These are phyloP conservation scores for Trypanosoma vivax DNA, from an alignment of 208 protist species.

Conservation along the genomic window DNA sequence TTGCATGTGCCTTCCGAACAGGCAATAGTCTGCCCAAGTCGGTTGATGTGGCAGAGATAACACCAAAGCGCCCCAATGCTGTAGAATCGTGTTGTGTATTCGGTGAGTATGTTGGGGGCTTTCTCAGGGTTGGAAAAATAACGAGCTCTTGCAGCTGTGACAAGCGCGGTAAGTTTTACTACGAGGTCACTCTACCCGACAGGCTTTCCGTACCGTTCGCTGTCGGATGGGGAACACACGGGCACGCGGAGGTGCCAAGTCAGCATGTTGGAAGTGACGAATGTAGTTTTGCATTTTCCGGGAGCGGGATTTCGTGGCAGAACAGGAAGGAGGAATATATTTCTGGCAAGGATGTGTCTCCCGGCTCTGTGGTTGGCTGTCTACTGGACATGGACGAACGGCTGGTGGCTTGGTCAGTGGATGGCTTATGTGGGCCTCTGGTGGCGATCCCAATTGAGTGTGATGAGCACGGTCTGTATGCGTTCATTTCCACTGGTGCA, in stretches of 20 bases:
- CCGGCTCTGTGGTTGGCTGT: slow-evolving; percentile 68
- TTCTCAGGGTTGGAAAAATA: slow-evolving; percentile 84
- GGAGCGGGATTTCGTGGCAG: slow-evolving; percentile 53
- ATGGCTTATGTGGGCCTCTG: slow-evolving; percentile 68
- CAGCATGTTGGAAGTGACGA: slow-evolving; percentile 85
- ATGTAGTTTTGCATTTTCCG: slow-evolving; percentile 82
- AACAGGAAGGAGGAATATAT: slow-evolving; percentile 82
- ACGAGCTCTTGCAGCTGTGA: slow-evolving; percentile 44
- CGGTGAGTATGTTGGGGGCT: slow-evolving; percentile 59
- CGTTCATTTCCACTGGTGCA: slow-evolving; percentile 79
- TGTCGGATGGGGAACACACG: slow-evolving; percentile 79
- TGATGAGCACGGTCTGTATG: slow-evolving; percentile 38
- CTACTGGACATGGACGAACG: slow-evolving; percentile 75
- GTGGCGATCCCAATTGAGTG: slow-evolving; percentile 57
- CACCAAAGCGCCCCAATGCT: slow-evolving; percentile 5
- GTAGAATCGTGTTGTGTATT: slow-evolving; percentile 66
- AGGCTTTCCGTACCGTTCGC: slow-evolving; percentile 60
- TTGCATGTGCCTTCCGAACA: slow-evolving; percentile 49
- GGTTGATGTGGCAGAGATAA: slow-evolving; percentile 41
- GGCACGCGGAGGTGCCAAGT: slow-evolving; percentile 73
- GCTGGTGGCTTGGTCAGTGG: slow-evolving; percentile 78
- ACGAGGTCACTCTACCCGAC: slow-evolving; percentile 78
- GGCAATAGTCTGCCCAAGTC: slow-evolving; percentile 45
- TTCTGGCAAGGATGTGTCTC: slow-evolving; percentile 36
- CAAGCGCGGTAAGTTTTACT: slow-evolving; percentile 68